Percentiles rank a stretch among this genome's conserved stretches.
phyloP scores from a whole-genome alignment of 1,139 yeast species.

The Sugiyamaella paludigena region DNA sequence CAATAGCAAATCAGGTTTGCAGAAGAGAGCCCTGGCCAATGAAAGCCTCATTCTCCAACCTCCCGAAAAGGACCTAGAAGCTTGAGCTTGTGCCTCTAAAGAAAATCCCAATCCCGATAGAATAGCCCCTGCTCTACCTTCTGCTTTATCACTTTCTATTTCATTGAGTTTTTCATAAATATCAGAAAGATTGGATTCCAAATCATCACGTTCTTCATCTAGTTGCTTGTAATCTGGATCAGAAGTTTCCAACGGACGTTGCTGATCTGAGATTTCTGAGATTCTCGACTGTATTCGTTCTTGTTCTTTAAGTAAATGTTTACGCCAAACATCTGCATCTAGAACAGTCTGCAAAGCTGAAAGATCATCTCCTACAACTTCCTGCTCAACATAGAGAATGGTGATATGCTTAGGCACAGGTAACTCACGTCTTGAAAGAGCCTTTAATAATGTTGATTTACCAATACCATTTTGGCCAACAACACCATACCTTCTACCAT shows the following conservation, averaged over 20 bases:
- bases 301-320: slow-evolving; percentile 78
- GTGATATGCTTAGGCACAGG: slow-evolving; percentile 93
- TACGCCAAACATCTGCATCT: slow-evolving; percentile 99
- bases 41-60: slow-evolving; percentile 99
- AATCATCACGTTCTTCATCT: slow-evolving; percentile 86
- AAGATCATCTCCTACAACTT: slow-evolving; percentile 88
- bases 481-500: slow-evolving; percentile 94
- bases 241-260: slow-evolving; percentile 52
- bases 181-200: slow-evolving; percentile 72
- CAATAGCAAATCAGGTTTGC: slow-evolving; percentile 89
- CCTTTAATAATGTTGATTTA: slow-evolving; percentile 88
- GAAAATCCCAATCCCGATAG: slow-evolving; percentile 91
- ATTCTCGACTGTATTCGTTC: slow-evolving; percentile 69
- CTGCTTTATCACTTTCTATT: slow-evolving; percentile 97
- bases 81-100: slow-evolving; percentile 72
- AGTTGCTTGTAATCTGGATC: slow-evolving; percentile 76
- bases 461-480: slow-evolving; percentile 99
- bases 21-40: slow-evolving; percentile 95
- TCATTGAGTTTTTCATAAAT: slow-evolving; percentile 79
- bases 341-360: slow-evolving; percentile 87
- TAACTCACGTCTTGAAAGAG: slow-evolving; percentile 88
- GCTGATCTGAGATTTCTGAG: slow-evolving; percentile 65
- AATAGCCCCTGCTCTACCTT: slow-evolving; percentile 95
- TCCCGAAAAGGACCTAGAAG: slow-evolving; percentile 94
- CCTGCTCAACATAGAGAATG: slow-evolving; percentile 96